Percentiles rank a stretch among this genome's conserved stretches.
Conservation (phyloP, 2,329 filamentous ascomycete species). For the Colletotrichum sp. region DNA sequence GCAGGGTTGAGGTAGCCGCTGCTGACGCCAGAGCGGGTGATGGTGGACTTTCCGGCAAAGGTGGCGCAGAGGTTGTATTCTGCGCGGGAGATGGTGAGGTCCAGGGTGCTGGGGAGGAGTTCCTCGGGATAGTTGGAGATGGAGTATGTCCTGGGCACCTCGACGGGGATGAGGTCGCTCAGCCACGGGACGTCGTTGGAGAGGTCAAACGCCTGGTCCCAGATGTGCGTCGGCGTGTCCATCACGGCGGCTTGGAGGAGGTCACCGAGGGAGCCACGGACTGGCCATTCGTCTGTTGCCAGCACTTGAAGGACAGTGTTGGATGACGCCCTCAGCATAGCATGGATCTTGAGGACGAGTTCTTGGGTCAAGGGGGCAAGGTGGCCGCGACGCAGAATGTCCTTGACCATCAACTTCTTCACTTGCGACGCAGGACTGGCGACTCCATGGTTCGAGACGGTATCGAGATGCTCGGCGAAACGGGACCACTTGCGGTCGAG, state of each 20-base stretch:
- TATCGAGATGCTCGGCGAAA: slow-evolving; percentile 50
- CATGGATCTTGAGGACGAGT: slow-evolving; percentile 53
- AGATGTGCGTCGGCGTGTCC: slow-evolving; percentile 53
- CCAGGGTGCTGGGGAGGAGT: slow-evolving; percentile 53
- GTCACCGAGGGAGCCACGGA: slow-evolving; percentile 54
- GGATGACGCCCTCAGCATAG: slow-evolving; percentile 53
- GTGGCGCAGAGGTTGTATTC: slow-evolving; percentile 53
- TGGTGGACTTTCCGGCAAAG: slow-evolving; percentile 35
- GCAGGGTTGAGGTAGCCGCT: slow-evolving; percentile 59
- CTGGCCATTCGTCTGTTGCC: slow-evolving; percentile 55
- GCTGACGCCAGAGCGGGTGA: slow-evolving; percentile 49
- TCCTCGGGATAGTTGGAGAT: slow-evolving; percentile 57
- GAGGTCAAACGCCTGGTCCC: slow-evolving; percentile 57
- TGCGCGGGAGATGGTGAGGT: slow-evolving; percentile 55
- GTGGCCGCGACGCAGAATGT: slow-evolving; percentile 56
- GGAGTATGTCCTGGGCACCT: slow-evolving; percentile 58
- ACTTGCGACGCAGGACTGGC: slow-evolving; percentile 20
- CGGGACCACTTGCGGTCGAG: slow-evolving; percentile 48
- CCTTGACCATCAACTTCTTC: slow-evolving; percentile 45
- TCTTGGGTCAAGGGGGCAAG: slow-evolving; percentile 57
- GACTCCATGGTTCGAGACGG: slow-evolving; percentile 33
- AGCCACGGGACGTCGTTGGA: slow-evolving; percentile 48
- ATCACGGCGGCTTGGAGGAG: slow-evolving; percentile 51
- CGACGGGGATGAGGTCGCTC: slow-evolving; percentile 48
- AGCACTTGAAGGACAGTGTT: slow-evolving; percentile 53